Evolutionary conservation across 2,329 filamentous ascomycete species (phyloP), one percentile per base, ranked within the genome.

Genomic region (Aureobasidium sp.): DNA sequence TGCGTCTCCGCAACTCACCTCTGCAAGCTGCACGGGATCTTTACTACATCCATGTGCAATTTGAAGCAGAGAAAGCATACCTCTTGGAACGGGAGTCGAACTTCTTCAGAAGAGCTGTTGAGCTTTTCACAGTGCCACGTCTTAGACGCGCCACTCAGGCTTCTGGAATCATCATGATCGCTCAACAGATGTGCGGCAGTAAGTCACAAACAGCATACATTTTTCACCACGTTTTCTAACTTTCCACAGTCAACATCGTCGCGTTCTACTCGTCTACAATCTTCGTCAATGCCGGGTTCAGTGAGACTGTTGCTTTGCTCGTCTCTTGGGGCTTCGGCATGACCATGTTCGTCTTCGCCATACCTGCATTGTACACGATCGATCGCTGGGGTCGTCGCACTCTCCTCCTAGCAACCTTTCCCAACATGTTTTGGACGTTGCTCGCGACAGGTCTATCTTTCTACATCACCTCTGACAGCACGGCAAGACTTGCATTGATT

Each of bases 121-220:
- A 90, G 70, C 76, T 87, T 1, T 88, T 90, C 69, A 88, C 84
- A 12, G 81, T 90, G 62, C 86, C 87, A 1, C 82, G 88, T 51
- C 78, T 89, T 12, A 82, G 87, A 15, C 82, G 87, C 44, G 91
- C 91, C 2, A 92, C 86, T 3, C 79, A 89, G 34, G 90, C 90
- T 6, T 88, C 89, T 0, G 89, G 86, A 66, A 84, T 85, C 1
- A 89, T 93, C 67, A 95, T 95, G 90, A 85, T 85, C 66, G 77
- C 76, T 0, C 84, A 87, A 67, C 84, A 87, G 68, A 80, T 87
- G 76, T 85, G 82, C 64, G 84, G 82, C 44, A 80, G 20, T 20
- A 20, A 20, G 20, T 20, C 20, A 20, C 20, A 20, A 20, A 20
- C 20, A 20, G 20, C 20, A 20, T 1, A 20, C 20, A 1, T 20